Evolutionary conservation across 805 yeast species (phyloP).

Genomic region (Candida gorgasii): DNA sequence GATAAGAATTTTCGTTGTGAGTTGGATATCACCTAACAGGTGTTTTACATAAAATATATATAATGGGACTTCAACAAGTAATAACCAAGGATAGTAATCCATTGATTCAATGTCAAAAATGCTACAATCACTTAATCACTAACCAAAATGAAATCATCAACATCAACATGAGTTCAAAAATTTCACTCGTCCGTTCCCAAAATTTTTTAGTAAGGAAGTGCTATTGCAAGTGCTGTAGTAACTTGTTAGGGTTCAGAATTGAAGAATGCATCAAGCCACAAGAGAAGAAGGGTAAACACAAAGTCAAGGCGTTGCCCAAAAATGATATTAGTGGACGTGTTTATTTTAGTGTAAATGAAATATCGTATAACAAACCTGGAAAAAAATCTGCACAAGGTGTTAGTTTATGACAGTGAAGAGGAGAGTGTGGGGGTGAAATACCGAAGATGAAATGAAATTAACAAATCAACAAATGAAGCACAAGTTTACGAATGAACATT

Average conservation of each 20-base stretch:
- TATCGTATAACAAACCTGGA: neutral
- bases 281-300: neutral
- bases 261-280: constrained; percentile 1
- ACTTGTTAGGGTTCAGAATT: constrained; percentile 18
- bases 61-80: constrained; percentile 3
- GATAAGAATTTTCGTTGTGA: no score
- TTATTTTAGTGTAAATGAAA: constrained; percentile 11
- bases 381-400: neutral
- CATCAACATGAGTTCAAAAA: constrained; percentile 6
- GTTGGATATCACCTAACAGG: neutral
- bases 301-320: neutral
- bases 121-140: constrained; percentile 13
- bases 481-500: no score
- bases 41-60: neutral
- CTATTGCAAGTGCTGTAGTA: constrained; percentile 15
- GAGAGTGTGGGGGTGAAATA: no score
- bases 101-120: constrained; percentile 12
- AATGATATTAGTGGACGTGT: constrained; percentile 5
- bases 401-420: no score
- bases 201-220: constrained; percentile 10
- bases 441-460: no score
- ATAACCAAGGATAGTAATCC: constrained; percentile 3
- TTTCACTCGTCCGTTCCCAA: constrained; percentile 1
- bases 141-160: constrained; percentile 7
- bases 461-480: no score